phyloP scores from a whole-genome alignment of 495 filamentous ascomycete genomes.

The Aspergillus diversus region DNA sequence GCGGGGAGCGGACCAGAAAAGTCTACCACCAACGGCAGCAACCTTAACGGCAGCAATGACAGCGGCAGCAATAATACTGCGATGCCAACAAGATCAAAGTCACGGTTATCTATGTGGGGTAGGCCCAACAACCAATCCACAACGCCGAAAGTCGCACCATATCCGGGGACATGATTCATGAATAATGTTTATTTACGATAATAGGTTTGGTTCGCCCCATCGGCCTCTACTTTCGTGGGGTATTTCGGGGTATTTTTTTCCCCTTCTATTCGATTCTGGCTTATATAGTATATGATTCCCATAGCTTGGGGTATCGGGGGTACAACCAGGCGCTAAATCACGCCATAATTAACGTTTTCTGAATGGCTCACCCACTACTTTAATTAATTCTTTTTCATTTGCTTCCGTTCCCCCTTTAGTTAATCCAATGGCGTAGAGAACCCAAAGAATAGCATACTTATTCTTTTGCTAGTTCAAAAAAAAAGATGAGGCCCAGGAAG shows the following conservation, averaged over 20 bases:
- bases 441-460: too few species aligned
- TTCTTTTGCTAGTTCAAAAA: not conserved
- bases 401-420: too few species aligned
- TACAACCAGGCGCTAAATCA: not conserved
- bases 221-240: not conserved
- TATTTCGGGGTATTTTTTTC: not conserved
- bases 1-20: constrained; percentile 10
- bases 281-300: not conserved
- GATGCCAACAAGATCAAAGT: constrained; percentile 39
- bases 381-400: too few species aligned
- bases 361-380: not conserved
- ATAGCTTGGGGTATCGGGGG: not conserved
- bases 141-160: constrained; percentile 37
- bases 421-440: too few species aligned
- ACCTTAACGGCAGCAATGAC: constrained; percentile 6
- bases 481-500: not conserved
- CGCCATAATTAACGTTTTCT: not conserved
- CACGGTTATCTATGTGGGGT: constrained; percentile 37
- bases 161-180: constrained; percentile 45
- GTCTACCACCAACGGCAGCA: not conserved
- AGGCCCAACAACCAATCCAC: constrained; percentile 33
- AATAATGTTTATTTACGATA: not conserved
- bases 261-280: not conserved
- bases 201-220: not conserved
- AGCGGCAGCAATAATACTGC: constrained; percentile 4